phyloP scores from a whole-genome alignment of 768 basidiomycete species.

The Lactifluus volemus region DNA sequence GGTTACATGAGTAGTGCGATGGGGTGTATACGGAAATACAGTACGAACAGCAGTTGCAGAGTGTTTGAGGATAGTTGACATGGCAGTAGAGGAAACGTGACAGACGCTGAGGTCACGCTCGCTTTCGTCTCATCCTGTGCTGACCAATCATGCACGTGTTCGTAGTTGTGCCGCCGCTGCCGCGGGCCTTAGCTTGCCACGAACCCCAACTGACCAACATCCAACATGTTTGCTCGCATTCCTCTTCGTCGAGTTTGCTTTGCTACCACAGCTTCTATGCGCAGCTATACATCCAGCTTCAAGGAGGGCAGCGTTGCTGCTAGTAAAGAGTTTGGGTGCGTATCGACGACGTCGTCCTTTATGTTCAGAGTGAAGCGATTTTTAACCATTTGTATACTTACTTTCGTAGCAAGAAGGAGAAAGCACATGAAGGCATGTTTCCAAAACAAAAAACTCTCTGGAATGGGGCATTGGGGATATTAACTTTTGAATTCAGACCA shows the following conservation, averaged over 20 bases:
- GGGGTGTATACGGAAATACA: background rate
- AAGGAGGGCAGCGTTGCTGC: slow-evolving; percentile 53
- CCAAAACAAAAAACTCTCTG: background rate
- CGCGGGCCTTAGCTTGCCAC: background rate
- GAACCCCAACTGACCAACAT: slow-evolving; percentile 26
- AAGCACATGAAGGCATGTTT: slow-evolving; percentile 52
- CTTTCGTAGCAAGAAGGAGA: slow-evolving; percentile 55
- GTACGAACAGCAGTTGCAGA: slow-evolving; percentile 33
- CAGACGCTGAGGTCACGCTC: background rate
- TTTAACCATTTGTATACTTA: background rate
- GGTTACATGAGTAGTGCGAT: background rate
- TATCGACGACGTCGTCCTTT: background rate
- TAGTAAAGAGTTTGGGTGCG: slow-evolving; percentile 55
- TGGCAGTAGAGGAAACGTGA: slow-evolving; percentile 25
- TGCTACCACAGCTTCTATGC: slow-evolving; percentile 26
- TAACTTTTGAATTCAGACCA: slow-evolving; percentile 38
- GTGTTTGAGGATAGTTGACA: slow-evolving; percentile 59
- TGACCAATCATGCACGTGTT: background rate
- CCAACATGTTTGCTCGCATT: slow-evolving; percentile 34
- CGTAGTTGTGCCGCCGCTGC: too few relatives aligned
- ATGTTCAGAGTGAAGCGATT: slow-evolving; percentile 11
- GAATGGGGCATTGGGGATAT: background rate
- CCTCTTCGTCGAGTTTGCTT: slow-evolving; percentile 37
- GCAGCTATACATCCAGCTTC: slow-evolving; percentile 29
- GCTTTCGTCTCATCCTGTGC: background rate